Evolutionary conservation across 345 rosid species (phyloP), one percentile per base, ranked within the genome.

Genomic region (Aurinia saxatilis): DNA sequence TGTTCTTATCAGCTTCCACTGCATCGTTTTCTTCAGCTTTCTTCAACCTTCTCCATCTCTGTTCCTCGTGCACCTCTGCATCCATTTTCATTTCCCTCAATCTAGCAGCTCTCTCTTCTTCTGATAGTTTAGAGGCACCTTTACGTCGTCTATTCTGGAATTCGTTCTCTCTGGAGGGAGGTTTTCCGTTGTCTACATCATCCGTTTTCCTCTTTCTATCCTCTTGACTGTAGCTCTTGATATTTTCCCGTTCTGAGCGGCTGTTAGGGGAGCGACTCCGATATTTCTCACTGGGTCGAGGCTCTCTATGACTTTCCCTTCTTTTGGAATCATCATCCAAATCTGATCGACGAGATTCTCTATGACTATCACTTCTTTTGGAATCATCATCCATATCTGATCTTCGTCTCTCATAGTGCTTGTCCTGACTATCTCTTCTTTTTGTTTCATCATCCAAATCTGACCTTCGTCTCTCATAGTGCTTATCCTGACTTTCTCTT

Each of bases 51-150:
- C 78, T 90, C 95, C 95, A 90, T 67, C 99, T 87, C 49, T 90
- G 95, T 59, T 87, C 97, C 60, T 90, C 97, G 10, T 93, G 95
- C 72, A 90, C 67, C 79, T 85, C 90, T 33, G 96, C 99, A 75
- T 90, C 84, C 64, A 35, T 68, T 75, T 83, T 95, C 99, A 93
- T 90, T 78, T 82, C 84, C 58, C 53, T 67, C 47, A 93, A 72
- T 73, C 75, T 87, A 40, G 92, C 91, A 58, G 88, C 90, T 73
- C 87, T 80, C 67, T 93, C 96, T 67, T 85, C 92, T 75, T 84
- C 96, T 27, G 97, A 73, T 42, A 93, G 77, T 61, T 93, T 90
- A 19, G 88, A 67, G 8, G 83, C 74, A 40, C 42, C 75, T 49
- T 47, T 67, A 35, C 76, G 62, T 0, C 77, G 74, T 73, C 67